These are phyloP conservation scores for Tylopilus plumbeoviolaceoides DNA, from an alignment of 768 basidiomycete species.

Conservation along the genomic window DNA sequence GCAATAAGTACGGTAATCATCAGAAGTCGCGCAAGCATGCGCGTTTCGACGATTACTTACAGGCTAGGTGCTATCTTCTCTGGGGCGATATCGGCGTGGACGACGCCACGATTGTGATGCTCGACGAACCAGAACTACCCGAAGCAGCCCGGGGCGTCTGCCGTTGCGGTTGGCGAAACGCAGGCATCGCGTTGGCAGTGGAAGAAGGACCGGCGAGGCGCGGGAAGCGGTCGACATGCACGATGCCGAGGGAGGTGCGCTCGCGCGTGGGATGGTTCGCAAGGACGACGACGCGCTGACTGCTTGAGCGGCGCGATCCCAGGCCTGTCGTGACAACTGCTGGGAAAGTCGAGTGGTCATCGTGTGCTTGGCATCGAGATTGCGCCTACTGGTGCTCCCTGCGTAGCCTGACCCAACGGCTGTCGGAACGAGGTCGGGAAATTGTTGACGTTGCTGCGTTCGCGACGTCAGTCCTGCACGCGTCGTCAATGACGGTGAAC, in stretches of 20 bases:
- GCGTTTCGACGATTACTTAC: no score
- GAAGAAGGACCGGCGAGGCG: slow-evolving; percentile 3
- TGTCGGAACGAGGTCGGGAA: no score
- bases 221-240: slow-evolving; percentile 27
- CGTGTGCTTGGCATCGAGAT: slow-evolving; percentile 78
- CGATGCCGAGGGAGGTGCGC: slow-evolving; percentile 22
- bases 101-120: background rate
- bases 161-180: slow-evolving; percentile 44
- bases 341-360: slow-evolving; percentile 56
- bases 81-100: slow-evolving; percentile 2
- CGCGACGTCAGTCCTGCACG: no score
- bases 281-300: slow-evolving; percentile 46
- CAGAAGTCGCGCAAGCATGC: no score
- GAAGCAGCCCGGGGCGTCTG: slow-evolving; percentile 63
- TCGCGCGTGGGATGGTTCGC: slow-evolving; percentile 13
- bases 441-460: no score
- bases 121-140: background rate
- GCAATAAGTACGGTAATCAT: no score
- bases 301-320: slow-evolving; percentile 84
- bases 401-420: slow-evolving; percentile 65
- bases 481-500: no score
- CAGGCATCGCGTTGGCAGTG: slow-evolving; percentile 13
- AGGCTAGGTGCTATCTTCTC: slow-evolving; percentile 5
- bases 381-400: slow-evolving; percentile 75
- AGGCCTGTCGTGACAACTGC: slow-evolving; percentile 63